These are phyloP conservation scores for Sicyos baderoa DNA, from an alignment of 306 rosid species.

Conservation along the genomic window DNA sequence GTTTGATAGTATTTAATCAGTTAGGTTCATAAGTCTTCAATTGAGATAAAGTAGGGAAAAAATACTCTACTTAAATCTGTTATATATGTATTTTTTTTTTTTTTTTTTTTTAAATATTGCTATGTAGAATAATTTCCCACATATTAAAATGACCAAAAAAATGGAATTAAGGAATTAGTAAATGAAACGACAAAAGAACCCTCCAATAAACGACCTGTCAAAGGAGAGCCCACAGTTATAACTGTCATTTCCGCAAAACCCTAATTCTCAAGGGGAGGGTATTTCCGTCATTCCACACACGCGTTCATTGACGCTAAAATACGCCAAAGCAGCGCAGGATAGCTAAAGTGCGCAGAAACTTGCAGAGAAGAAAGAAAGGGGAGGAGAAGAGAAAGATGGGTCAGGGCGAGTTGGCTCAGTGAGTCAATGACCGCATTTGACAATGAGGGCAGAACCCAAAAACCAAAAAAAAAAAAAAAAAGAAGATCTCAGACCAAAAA, in stretches of 20 bases:
- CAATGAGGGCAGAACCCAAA: conserved; percentile 15
- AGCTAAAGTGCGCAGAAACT: conserved; percentile 38
- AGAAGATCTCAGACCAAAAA: too few relatives aligned
- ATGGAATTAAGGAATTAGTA: not conserved
- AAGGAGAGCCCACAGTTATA: not conserved
- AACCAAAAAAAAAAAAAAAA: conserved; percentile 18
- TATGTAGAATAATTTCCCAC: too few relatives aligned
- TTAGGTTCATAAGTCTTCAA: too few relatives aligned
- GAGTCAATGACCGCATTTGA: conserved; percentile 33
- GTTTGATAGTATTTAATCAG: too few relatives aligned
- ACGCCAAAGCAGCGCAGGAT: conserved; percentile 21
- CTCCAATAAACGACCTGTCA: conserved; percentile 11
- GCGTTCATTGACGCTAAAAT: not conserved
- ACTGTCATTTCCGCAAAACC: not conserved
- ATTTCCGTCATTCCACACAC: conserved; percentile 3
- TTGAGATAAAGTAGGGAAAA: too few relatives aligned
- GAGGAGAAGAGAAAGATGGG: conserved; percentile 19
- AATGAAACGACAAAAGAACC: not conserved
- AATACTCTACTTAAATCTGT: too few relatives aligned
- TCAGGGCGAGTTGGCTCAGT: conserved; percentile 26
- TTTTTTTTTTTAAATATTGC: too few relatives aligned
- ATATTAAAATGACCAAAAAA: not conserved
- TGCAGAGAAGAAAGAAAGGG: conserved; percentile 29
- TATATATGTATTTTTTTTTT: too few relatives aligned
- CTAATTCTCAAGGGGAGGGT: not conserved